Evolutionary conservation across 2,329 filamentous ascomycete species (phyloP).

Genomic region (Clonostachys solani): DNA sequence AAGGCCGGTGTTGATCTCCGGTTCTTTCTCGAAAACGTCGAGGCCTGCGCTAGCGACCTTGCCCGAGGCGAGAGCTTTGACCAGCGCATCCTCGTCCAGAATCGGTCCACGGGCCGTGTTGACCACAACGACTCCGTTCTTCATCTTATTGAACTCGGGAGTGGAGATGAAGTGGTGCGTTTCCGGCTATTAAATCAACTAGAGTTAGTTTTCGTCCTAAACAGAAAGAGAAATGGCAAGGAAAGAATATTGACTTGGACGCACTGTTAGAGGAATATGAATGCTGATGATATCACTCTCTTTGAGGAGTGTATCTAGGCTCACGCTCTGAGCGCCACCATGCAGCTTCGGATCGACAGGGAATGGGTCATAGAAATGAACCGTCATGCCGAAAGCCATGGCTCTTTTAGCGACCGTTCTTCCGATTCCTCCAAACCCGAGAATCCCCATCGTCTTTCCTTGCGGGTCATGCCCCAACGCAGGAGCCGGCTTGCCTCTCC

Average conservation of each 20-base stretch:
- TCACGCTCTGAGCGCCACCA: conserved; percentile 11
- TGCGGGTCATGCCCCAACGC: conserved; percentile 26
- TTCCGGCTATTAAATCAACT: conserved; percentile 31
- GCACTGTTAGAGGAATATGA: too few relatives aligned
- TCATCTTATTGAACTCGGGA: conserved; percentile 71
- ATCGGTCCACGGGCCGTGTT: conserved; percentile 82
- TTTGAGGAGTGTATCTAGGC: conserved; percentile 5
- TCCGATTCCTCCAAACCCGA: conserved; percentile 44
- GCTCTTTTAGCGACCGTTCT: conserved; percentile 34
- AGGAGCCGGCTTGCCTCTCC: conserved; percentile 39
- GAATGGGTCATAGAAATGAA: conserved; percentile 35
- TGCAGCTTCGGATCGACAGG: conserved; percentile 19
- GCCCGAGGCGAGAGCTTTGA: conserved; percentile 65
- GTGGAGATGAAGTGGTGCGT: conserved; percentile 75
- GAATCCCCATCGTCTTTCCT: conserved; percentile 38
- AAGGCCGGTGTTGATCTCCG: conserved; percentile 68
- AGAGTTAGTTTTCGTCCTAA: too few relatives aligned
- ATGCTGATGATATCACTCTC: conserved; percentile 57
- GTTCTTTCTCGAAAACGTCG: conserved; percentile 82
- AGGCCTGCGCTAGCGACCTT: conserved; percentile 68
- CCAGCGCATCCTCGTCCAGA: conserved; percentile 77
- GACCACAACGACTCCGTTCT: conserved; percentile 69
- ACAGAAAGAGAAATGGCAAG: not conserved
- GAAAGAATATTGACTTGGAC: too few relatives aligned
- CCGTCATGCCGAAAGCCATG: conserved; percentile 33